Evolutionary conservation across 73 alveolate genomes (phyloP), one percentile per base, ranked within the genome.

Genomic region (Blepharisma japonicum): DNA sequence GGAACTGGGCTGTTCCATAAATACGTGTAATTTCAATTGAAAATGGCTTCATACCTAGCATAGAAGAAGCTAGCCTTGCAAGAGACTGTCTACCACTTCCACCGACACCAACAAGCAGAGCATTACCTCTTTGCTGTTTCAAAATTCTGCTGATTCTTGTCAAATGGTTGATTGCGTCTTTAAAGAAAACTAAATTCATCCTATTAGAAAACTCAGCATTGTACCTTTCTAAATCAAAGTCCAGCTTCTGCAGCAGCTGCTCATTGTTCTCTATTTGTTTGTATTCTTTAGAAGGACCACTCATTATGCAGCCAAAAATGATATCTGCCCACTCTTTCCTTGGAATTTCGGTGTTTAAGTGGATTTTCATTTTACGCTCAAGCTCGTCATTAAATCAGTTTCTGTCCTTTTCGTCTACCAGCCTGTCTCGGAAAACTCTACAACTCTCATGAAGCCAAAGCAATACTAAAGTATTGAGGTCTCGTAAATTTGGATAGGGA

Each of bases 1-100:
- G 94, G 91, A 97, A 98, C 71, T 89, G 94, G 70, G 93, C 94
- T 71, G 93, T 99, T 74, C 98, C 96, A 89, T 98, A 98, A 81
- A 95, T 96, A 86, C 97, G 95, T 0, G 99, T 87, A 80, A 98
- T 97, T 90, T 98, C 99, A 71, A 95, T 95, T 32, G 96, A 87
- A 89, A 91, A 89, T 71, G 95, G 89, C 81, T 91, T 90, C 93
- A 94, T 90, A 68, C 86, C 91, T 76, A 92, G 90, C 92, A 96
- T 98, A 72, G 79, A 78, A 6, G 96, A 95, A 74, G 98, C 93
- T 7, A 94, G 90, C 72, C 96, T 88, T 9, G 99, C 97, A 78
- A 97, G 83, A 51, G 99, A 94, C 85, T 97, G 95, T 71, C 99
- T 87, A 39, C 99, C 99, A 0, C 99, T 96, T n/a, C 99, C 99